Conservation (phyloP, 2,329 filamentous ascomycete species). For the Aspergillus oerlinghausenensis region DNA sequence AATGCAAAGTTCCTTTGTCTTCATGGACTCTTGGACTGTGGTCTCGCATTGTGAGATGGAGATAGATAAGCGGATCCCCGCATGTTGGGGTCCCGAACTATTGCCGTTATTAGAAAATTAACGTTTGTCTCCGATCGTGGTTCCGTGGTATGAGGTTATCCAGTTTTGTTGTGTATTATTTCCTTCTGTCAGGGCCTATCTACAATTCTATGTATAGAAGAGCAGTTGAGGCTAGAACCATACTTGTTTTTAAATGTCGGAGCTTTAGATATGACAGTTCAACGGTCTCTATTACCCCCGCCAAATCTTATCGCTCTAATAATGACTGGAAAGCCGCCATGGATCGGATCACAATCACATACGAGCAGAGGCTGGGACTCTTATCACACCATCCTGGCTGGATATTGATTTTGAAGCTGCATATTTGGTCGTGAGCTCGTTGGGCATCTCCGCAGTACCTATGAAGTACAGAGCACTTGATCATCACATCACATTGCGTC, state of each 20-base stretch:
- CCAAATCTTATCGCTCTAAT: neutral
- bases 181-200: neutral
- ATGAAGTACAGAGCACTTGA: neutral
- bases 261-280: neutral
- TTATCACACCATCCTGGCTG: neutral
- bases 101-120: neutral
- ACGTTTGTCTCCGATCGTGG: neutral
- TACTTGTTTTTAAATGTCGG: neutral
- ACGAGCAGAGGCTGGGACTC: too few species aligned
- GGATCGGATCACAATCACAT: neutral
- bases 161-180: neutral
- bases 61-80: neutral
- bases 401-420: neutral
- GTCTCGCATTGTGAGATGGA: neutral
- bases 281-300: neutral
- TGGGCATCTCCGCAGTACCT: neutral
- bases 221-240: neutral
- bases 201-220: neutral
- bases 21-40: neutral
- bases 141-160: neutral
- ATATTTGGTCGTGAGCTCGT: neutral
- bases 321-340: neutral
- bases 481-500: conserved; percentile 15
- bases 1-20: neutral
- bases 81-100: neutral